Percentiles rank a stretch among this genome's conserved stretches.
Conservation (phyloP, 495 filamentous ascomycete species). For the Platismatia glauca region DNA sequence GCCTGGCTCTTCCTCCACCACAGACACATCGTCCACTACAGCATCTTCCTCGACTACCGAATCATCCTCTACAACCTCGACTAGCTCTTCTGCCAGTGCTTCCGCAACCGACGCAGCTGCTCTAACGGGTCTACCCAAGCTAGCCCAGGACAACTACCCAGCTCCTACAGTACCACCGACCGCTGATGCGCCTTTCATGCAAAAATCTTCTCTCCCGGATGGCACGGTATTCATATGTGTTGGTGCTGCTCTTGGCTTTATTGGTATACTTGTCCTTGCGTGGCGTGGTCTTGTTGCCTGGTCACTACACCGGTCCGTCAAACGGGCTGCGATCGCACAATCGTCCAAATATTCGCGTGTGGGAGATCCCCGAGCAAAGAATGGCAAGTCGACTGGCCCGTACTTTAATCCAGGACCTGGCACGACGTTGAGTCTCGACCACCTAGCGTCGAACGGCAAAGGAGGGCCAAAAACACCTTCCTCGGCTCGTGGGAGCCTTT, state of each 20-base stretch:
- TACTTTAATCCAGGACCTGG: constrained; percentile 54
- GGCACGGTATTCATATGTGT: constrained; percentile 95
- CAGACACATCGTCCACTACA: constrained; percentile 9
- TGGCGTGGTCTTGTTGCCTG: constrained; percentile 89
- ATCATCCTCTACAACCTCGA: not conserved
- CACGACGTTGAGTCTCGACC: constrained; percentile 52
- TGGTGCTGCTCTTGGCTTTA: constrained; percentile 74
- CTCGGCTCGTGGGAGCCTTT: constrained; percentile 52
- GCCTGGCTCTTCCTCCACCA: constrained; percentile 1
- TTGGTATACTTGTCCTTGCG: constrained; percentile 66
- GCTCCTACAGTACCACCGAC: constrained; percentile 70
- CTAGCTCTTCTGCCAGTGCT: constrained; percentile 10
- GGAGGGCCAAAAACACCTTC: constrained; percentile 38
- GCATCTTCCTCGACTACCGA: constrained; percentile 7
- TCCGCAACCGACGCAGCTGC: constrained; percentile 18
- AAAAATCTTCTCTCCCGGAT: constrained; percentile 80
- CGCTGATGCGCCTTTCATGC: constrained; percentile 85
- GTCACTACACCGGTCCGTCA: constrained; percentile 83
- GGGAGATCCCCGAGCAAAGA: constrained; percentile 10
- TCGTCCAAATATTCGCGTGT: constrained; percentile 33
- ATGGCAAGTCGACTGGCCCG: constrained; percentile 34
- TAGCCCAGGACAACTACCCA: constrained; percentile 42
- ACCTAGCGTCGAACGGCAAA: constrained; percentile 36
- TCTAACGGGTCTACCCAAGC: constrained; percentile 27
- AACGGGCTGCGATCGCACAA: constrained; percentile 63